Evolutionary conservation across 78 protist species (phyloP).

Genomic region (Dictyostelium intermedium): DNA sequence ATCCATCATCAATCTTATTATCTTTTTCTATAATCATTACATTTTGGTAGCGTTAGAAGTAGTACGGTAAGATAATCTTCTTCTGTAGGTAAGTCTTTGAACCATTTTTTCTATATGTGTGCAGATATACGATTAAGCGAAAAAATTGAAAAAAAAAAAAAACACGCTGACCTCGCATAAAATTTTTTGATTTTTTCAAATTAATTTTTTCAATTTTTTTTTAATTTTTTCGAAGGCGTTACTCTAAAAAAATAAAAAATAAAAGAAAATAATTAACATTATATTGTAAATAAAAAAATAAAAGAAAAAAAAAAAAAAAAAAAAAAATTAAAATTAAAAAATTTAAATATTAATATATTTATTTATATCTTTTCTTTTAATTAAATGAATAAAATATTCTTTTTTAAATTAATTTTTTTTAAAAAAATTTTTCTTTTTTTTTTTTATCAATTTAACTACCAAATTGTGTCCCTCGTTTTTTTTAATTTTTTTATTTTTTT

Average conservation of each 20-base stretch:
- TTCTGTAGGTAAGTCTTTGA: conserved; percentile 90
- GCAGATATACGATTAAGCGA: not conserved
- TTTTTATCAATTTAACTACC: too few species aligned
- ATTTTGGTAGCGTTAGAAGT: conserved; percentile 76
- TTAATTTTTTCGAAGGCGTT: not conserved
- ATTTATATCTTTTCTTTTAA: too few species aligned
- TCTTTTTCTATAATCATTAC: conserved; percentile 22
- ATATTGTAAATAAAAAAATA: not conserved
- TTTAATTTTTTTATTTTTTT: not conserved
- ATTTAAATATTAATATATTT: too few species aligned
- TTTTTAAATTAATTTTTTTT: too few species aligned
- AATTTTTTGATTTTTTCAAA: not conserved
- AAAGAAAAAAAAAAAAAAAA: not conserved
- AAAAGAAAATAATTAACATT: not conserved
- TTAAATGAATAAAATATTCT: too few species aligned
- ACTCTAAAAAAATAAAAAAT: not conserved
- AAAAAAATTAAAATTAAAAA: not conserved
- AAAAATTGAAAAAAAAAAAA: not conserved
- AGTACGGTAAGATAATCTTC: conserved; percentile 91
- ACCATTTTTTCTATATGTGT: conserved; percentile 62
- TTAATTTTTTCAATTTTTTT: conserved; percentile 2
- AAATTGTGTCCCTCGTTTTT: not conserved
- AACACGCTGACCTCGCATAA: not conserved
- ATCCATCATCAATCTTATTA: not conserved
- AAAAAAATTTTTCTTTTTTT: too few species aligned